Evolutionary conservation across 148 eudicot genomes (phyloP).

Genomic region (Rhododendron henanense): DNA sequence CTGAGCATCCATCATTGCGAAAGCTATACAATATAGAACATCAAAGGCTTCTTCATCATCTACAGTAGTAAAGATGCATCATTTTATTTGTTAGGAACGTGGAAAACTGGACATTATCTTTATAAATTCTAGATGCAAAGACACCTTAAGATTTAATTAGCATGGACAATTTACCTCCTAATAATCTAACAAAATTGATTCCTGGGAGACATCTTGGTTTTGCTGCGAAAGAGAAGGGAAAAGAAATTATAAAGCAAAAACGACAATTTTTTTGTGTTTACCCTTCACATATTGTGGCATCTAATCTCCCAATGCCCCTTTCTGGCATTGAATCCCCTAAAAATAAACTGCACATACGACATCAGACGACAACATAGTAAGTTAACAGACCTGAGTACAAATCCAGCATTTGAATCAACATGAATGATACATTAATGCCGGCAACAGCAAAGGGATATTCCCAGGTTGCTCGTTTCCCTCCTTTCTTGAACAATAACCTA

Average conservation of each 20-base stretch:
- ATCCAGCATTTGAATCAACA: conserved; percentile 90
- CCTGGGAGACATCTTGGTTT: conserved; percentile 72
- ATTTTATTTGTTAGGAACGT: conserved; percentile 7
- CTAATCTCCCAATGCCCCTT: background rate
- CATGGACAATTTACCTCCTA: conserved; percentile 52
- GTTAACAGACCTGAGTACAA: conserved; percentile 53
- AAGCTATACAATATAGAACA: conserved; percentile 78
- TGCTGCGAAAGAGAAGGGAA: conserved; percentile 35
- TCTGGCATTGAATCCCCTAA: background rate
- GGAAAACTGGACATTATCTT: background rate
- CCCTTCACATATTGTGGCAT: background rate
- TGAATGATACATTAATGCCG: conserved; percentile 81
- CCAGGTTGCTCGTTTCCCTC: conserved; percentile 73
- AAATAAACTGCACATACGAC: background rate
- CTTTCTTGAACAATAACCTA: conserved; percentile 74
- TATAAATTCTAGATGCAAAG: background rate
- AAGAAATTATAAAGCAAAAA: background rate
- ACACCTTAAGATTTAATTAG: background rate
- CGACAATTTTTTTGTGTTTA: background rate
- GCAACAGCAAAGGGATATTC: conserved; percentile 98
- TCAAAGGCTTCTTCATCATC: conserved; percentile 88
- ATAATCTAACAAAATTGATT: conserved; percentile 57
- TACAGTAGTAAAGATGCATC: conserved; percentile 28
- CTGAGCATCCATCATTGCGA: conserved; percentile 91
- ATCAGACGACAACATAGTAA: background rate